These are phyloP conservation scores for Moniliella sp. DNA, from an alignment of 1,284 basidiomycete genomes.

Conservation along the genomic window DNA sequence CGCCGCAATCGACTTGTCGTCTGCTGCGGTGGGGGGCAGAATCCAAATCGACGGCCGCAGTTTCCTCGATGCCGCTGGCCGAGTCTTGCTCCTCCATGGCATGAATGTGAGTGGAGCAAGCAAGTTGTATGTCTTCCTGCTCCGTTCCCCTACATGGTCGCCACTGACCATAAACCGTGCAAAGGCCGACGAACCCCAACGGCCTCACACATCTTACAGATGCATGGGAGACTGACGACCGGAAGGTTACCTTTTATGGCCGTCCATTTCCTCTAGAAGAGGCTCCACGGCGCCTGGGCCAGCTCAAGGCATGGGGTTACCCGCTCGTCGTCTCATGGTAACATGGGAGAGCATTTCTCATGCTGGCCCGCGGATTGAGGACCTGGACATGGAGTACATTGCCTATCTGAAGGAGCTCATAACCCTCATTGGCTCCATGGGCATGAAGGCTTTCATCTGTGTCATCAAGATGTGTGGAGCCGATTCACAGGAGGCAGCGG, in stretches of 20 bases:
- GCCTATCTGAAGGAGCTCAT: slow-evolving; percentile 55
- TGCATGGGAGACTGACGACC: slow-evolving; percentile 25
- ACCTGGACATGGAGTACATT: slow-evolving; percentile 65
- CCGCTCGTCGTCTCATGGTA: slow-evolving; percentile 45
- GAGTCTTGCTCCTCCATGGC: slow-evolving; percentile 33
- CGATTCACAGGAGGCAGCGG: slow-evolving; percentile 60
- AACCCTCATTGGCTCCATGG: slow-evolving; percentile 54
- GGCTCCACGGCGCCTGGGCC: slow-evolving; percentile 22
- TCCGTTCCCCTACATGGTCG: not conserved
- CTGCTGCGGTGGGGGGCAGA: not conserved
- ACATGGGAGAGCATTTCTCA: slow-evolving; percentile 96
- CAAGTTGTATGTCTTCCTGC: slow-evolving; percentile 29
- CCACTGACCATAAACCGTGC: not conserved
- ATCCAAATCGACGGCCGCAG: not conserved
- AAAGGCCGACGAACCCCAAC: slow-evolving; percentile 5
- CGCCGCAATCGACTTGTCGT: not conserved
- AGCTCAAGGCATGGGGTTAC: slow-evolving; percentile 33
- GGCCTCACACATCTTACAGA: slow-evolving; percentile 10
- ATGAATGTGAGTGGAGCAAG: slow-evolving; percentile 32
- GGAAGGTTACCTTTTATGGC: slow-evolving; percentile 31
- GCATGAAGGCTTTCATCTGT: slow-evolving; percentile 55
- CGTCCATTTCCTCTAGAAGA: slow-evolving; percentile 33
- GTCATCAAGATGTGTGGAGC: slow-evolving; percentile 57
- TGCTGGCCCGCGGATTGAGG: slow-evolving; percentile 36
- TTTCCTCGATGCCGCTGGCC: slow-evolving; percentile 25